phyloP scores from a whole-genome alignment of 768 basidiomycete species.

The Lenzites betulinus region DNA sequence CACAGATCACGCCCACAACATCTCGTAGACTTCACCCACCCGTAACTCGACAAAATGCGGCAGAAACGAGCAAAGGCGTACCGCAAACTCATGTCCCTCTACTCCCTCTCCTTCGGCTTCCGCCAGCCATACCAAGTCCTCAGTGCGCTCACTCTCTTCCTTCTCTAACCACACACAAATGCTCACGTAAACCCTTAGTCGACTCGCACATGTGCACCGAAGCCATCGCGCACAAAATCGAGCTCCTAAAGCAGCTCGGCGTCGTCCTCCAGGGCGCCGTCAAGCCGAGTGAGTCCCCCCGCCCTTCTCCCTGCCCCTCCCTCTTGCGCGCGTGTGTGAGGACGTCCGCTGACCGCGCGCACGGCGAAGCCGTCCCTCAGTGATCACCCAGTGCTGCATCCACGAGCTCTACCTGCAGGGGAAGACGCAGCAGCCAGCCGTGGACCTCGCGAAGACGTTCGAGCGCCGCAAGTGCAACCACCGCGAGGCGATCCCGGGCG shows the following conservation, averaged over 20 bases:
- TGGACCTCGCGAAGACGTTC: slow-evolving; percentile 90
- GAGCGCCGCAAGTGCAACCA: slow-evolving; percentile 97
- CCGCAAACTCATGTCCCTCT: slow-evolving; percentile 90
- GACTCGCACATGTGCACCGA: slow-evolving; percentile 83
- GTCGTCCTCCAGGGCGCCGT: slow-evolving; percentile 82
- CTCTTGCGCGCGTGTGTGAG: too few relatives aligned
- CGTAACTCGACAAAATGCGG: slow-evolving; percentile 57
- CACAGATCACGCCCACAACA: neutral
- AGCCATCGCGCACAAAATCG: slow-evolving; percentile 67
- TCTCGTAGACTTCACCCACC: too few relatives aligned
- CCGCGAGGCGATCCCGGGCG: slow-evolving; percentile 77
- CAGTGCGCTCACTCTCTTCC: slow-evolving; percentile 44
- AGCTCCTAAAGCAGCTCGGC: slow-evolving; percentile 73
- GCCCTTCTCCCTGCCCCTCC: neutral
- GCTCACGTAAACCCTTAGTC: slow-evolving; percentile 48
- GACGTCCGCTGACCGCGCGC: slow-evolving; percentile 16
- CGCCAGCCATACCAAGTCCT: slow-evolving; percentile 93
- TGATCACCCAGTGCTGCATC: slow-evolving; percentile 99
- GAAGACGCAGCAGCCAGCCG: slow-evolving; percentile 65
- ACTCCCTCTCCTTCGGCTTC: slow-evolving; percentile 86
- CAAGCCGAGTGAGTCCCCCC: slow-evolving; percentile 79
- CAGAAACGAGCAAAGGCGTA: slow-evolving; percentile 96
- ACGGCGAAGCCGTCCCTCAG: slow-evolving; percentile 57
- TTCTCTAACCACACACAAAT: neutral
- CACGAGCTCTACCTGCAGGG: slow-evolving; percentile 90